Evolutionary conservation across 768 basidiomycete species (phyloP).

Genomic region (Royoungia palumana): DNA sequence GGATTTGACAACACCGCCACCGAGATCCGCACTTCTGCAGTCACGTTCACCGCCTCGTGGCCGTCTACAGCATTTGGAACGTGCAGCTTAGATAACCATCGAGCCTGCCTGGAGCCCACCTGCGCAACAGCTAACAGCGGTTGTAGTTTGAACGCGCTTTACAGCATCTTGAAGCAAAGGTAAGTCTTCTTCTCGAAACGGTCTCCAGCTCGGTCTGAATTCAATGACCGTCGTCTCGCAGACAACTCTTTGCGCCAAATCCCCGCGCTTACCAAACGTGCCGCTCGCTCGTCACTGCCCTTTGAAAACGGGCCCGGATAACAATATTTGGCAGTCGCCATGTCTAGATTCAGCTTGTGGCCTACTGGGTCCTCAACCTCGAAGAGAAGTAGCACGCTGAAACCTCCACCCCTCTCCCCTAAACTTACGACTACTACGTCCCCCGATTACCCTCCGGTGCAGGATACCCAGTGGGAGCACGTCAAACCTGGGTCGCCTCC

Average conservation of each 20-base stretch:
- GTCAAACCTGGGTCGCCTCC: constrained; percentile 13
- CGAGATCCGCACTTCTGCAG: no score
- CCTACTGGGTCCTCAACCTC: constrained; percentile 11
- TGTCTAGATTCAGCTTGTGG: constrained; percentile 11
- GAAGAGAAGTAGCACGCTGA: constrained; percentile 17
- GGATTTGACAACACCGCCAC: no score
- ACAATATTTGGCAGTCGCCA: neutral
- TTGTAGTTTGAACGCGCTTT: no score
- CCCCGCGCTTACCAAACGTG: neutral
- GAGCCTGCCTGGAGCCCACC: constrained; percentile 7
- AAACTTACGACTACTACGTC: constrained; percentile 17
- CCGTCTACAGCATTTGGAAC: neutral
- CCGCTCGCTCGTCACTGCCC: neutral
- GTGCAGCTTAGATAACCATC: constrained; percentile 16
- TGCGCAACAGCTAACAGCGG: neutral
- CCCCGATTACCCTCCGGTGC: constrained; percentile 7
- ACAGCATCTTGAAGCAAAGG: neutral
- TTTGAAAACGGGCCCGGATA: neutral
- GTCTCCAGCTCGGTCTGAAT: no score
- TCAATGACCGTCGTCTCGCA: no score
- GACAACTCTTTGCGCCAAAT: no score
- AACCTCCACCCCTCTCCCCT: constrained; percentile 20
- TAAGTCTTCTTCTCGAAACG: no score
- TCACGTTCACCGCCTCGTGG: constrained; percentile 11
- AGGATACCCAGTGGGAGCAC: constrained; percentile 25